Evolutionary conservation across 192 early-diverging fungal species (phyloP).

Genomic region (Pilaira anomala): DNA sequence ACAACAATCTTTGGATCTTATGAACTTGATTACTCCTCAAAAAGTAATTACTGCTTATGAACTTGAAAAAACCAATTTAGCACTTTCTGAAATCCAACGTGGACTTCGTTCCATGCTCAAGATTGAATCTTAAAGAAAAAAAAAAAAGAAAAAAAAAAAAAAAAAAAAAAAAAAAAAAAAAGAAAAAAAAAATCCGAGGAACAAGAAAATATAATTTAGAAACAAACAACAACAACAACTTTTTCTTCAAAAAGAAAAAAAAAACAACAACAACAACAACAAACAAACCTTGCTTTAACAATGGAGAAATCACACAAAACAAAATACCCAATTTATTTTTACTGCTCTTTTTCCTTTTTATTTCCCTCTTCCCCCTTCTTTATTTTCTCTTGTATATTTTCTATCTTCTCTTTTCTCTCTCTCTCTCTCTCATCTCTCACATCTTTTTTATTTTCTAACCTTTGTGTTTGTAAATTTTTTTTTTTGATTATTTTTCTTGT

Average conservation of each 20-base stretch:
- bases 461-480: not conserved
- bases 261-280: too few species aligned
- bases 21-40: conserved; percentile 12
- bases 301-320: too few species aligned
- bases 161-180: conserved; percentile 8
- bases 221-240: too few species aligned
- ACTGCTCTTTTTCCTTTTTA: not conserved
- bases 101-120: conserved; percentile 47
- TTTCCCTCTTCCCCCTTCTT: not conserved
- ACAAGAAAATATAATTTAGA: not conserved
- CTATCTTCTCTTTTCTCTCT: not conserved
- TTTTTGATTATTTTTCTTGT: not conserved
- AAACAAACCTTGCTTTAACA: too few species aligned
- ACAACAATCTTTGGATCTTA: conserved; percentile 23
- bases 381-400: not conserved
- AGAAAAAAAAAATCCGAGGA: conserved; percentile 1
- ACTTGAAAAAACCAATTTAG: conserved; percentile 12
- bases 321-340: not conserved
- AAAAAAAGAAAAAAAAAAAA: not conserved
- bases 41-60: conserved; percentile 31
- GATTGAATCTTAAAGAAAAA: conserved; percentile 36
- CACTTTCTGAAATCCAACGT: conserved; percentile 49
- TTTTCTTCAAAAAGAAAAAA: too few species aligned
- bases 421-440: too few species aligned
- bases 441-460: not conserved